These are phyloP conservation scores for Emmonsiellopsis sp. DNA, from an alignment of 2,329 filamentous ascomycete genomes.

Conservation along the genomic window DNA sequence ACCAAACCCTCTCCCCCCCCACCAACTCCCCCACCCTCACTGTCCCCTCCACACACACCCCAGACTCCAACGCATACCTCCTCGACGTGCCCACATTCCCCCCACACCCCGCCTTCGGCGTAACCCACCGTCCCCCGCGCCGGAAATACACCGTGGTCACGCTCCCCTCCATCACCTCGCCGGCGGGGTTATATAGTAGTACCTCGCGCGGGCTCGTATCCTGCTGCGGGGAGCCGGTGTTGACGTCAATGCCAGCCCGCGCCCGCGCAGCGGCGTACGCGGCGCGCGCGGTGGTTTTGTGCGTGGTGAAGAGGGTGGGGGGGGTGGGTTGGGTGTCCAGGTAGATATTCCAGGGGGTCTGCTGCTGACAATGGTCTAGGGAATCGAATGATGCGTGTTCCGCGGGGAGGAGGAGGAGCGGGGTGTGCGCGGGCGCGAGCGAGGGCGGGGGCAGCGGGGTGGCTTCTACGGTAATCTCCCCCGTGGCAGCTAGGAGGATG, in stretches of 20 bases:
- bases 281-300: slow-evolving; percentile 71
- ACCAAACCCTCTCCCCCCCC: slow-evolving; percentile 71
- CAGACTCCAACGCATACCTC: slow-evolving; percentile 67
- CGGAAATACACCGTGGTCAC: slow-evolving; percentile 76
- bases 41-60: slow-evolving; percentile 57
- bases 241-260: slow-evolving; percentile 55
- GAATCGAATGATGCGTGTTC: slow-evolving; percentile 14
- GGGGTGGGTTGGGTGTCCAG: slow-evolving; percentile 45
- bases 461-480: slow-evolving; percentile 24
- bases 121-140: slow-evolving; percentile 62
- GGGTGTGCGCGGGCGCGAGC: too few species aligned
- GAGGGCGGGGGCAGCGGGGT: slow-evolving; percentile 17
- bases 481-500: slow-evolving; percentile 23
- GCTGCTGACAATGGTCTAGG: slow-evolving; percentile 2
- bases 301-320: slow-evolving; percentile 61
- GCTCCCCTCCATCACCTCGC: slow-evolving; percentile 75
- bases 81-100: slow-evolving; percentile 77
- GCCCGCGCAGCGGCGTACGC: slow-evolving; percentile 63
- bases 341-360: slow-evolving; percentile 37
- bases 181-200: slow-evolving; percentile 57
- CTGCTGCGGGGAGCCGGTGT: slow-evolving; percentile 21
- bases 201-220: slow-evolving; percentile 62
- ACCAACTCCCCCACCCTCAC: slow-evolving; percentile 52
- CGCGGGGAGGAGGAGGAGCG: slow-evolving; percentile 4
- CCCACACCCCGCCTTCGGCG: slow-evolving; percentile 66